Percentiles rank a stretch among this genome's conserved stretches.
Conservation (phyloP, 768 basidiomycete species). For the Mycena latifolia region DNA sequence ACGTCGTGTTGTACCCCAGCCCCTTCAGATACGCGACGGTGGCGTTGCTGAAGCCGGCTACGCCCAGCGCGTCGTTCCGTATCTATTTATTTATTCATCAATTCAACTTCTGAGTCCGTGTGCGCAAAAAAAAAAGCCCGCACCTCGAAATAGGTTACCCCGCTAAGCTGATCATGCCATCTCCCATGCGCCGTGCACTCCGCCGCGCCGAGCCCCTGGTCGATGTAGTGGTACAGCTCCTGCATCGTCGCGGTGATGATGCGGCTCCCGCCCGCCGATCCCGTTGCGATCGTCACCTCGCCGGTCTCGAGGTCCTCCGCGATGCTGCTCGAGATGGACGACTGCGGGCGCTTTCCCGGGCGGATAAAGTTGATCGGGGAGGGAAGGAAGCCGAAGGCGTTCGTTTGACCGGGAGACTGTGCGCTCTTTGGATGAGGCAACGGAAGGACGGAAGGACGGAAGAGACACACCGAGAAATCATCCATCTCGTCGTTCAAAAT, state of each 20-base stretch:
- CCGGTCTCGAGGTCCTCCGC: constrained; percentile 50
- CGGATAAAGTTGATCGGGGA: constrained; percentile 51
- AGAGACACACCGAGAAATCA: constrained; percentile 36
- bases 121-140: background rate
- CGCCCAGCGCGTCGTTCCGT: constrained; percentile 13
- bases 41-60: constrained; percentile 31
- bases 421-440: background rate
- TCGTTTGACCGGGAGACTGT: constrained; percentile 37
- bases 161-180: constrained; percentile 45
- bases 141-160: constrained; percentile 39
- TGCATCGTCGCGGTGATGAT: constrained; percentile 55
- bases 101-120: too few species aligned
- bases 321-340: constrained; percentile 47
- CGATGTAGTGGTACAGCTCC: constrained; percentile 49
- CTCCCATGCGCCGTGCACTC: constrained; percentile 35
- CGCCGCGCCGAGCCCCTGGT: constrained; percentile 43
- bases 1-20: constrained; percentile 34
- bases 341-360: constrained; percentile 47
- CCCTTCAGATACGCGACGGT: constrained; percentile 35
- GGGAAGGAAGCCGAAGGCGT: constrained; percentile 52
- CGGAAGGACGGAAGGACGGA: too few species aligned
- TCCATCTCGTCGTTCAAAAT: constrained; percentile 46
- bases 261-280: constrained; percentile 49
- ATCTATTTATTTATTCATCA: background rate
- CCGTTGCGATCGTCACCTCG: constrained; percentile 50